Conservation (phyloP, 1,139 yeast genomes). For the Zygoascus sp. region DNA sequence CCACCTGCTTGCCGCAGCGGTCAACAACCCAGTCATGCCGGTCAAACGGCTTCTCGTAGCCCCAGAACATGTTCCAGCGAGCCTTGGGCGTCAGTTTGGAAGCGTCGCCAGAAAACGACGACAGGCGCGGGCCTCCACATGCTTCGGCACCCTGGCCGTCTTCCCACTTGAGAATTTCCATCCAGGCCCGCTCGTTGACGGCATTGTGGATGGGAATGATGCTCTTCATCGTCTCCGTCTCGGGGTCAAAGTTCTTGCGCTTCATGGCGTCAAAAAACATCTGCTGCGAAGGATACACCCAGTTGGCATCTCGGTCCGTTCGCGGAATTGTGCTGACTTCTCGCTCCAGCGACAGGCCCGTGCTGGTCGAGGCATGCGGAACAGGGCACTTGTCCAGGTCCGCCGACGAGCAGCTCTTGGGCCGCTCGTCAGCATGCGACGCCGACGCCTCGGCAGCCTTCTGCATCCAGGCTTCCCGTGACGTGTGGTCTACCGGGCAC, state of each 20-base stretch:
- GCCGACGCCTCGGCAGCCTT: constrained; percentile 16
- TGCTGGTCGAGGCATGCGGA: constrained; percentile 20
- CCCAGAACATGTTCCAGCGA: constrained; percentile 57
- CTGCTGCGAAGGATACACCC: constrained; percentile 95
- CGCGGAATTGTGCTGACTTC: constrained; percentile 84
- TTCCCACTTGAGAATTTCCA: constrained; percentile 82
- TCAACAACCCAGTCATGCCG: constrained; percentile 95
- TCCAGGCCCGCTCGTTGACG: constrained; percentile 93
- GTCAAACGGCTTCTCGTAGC: constrained; percentile 81
- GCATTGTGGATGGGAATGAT: constrained; percentile 93
- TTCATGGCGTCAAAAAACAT: constrained; percentile 94
- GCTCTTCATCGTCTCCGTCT: constrained; percentile 75
- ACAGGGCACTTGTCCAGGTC: constrained; percentile 41
- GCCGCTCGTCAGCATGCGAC: constrained; percentile 27
- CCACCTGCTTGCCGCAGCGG: constrained; percentile 77
- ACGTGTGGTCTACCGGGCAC: constrained; percentile 36
- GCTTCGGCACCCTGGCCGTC: constrained; percentile 46
- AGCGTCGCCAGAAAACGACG: constrained; percentile 86
- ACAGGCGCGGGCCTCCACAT: constrained; percentile 83
- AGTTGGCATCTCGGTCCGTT: constrained; percentile 53
- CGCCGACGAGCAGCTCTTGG: constrained; percentile 30
- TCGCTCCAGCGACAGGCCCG: constrained; percentile 44
- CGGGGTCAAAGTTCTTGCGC: constrained; percentile 84
- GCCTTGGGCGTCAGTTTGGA: constrained; percentile 86
- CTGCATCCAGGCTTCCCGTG: constrained; percentile 26